Evolutionary conservation across 176 grass and related monocot genomes (phyloP).

Genomic region (Carex cristatella): DNA sequence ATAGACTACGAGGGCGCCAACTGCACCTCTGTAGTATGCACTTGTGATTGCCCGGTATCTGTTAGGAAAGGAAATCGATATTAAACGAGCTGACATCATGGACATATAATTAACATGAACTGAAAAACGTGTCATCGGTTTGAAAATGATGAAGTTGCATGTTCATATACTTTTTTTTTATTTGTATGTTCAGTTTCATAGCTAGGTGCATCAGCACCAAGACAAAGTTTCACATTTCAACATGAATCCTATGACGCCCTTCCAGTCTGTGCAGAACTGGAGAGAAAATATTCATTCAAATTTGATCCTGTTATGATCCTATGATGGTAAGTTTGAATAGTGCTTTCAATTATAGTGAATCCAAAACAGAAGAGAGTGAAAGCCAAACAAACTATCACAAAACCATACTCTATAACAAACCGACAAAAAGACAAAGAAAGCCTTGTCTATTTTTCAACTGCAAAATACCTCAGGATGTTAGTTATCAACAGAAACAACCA

Average conservation of each 20-base stretch:
- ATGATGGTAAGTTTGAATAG: background rate
- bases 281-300: background rate
- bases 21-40: slow-evolving; percentile 22
- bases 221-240: slow-evolving; percentile 4
- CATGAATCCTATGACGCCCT: background rate
- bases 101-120: background rate
- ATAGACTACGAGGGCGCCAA: slow-evolving; percentile 20
- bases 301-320: background rate
- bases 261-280: background rate
- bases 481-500: background rate
- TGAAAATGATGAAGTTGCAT: background rate
- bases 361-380: background rate
- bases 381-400: background rate
- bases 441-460: background rate
- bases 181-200: background rate
- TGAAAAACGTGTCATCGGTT: background rate
- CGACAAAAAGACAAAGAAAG: slow-evolving; percentile 6
- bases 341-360: background rate
- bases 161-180: background rate
- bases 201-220: background rate
- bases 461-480: background rate
- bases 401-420: background rate
- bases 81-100: background rate
- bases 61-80: slow-evolving; percentile 9
- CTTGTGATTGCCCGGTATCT: slow-evolving; percentile 28